Evolutionary conservation across 345 rosid genomes (phyloP).

Genomic region (Erucastrum elatum): DNA sequence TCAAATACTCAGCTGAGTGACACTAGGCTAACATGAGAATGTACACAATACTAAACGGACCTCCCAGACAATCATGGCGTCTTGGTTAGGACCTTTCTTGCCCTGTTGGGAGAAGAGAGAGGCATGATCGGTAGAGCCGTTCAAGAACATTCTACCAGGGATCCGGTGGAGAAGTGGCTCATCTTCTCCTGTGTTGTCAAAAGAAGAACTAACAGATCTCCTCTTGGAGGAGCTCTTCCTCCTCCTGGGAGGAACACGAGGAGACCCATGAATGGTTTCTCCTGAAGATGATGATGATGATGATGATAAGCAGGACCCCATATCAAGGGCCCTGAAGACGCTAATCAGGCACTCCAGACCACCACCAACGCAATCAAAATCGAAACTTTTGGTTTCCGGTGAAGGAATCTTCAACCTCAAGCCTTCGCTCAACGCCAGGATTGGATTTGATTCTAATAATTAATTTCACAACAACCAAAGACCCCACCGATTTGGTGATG

Average conservation of each 20-base stretch:
- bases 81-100: slow-evolving; percentile 94
- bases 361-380: slow-evolving; percentile 59
- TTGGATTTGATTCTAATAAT: background rate
- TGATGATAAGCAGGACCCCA: slow-evolving; percentile 99
- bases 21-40: background rate
- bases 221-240: slow-evolving; percentile 52
- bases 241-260: slow-evolving; percentile 9
- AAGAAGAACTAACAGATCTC: slow-evolving; percentile 53
- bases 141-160: slow-evolving; percentile 79
- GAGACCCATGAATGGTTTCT: slow-evolving; percentile 43
- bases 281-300: slow-evolving; percentile 62
- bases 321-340: slow-evolving; percentile 95
- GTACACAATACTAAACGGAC: slow-evolving; percentile 42
- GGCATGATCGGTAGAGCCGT: slow-evolving; percentile 73
- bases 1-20: background rate
- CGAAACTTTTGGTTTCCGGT: slow-evolving; percentile 43
- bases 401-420: slow-evolving; percentile 41
- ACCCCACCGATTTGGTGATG: background rate
- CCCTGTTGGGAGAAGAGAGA: slow-evolving; percentile 91
- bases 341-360: slow-evolving; percentile 89
- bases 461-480: background rate
- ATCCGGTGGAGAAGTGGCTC: slow-evolving; percentile 67
- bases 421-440: slow-evolving; percentile 35
- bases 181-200: slow-evolving; percentile 52
- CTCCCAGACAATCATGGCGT: slow-evolving; percentile 99